Conservation (phyloP, 2,329 filamentous ascomycete species). For the Kalmusia sp. region DNA sequence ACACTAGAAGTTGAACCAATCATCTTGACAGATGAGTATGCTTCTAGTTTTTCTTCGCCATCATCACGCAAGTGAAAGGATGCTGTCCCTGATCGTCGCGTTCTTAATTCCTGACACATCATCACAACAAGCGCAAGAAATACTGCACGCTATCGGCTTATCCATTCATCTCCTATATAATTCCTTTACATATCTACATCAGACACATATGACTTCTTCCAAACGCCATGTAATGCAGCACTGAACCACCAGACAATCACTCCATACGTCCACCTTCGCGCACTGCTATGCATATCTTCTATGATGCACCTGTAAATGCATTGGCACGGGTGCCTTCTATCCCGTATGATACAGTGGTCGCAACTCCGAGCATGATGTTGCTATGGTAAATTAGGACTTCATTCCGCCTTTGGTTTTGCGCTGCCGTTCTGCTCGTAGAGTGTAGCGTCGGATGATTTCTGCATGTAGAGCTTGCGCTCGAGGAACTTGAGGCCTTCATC, state of each 20-base stretch:
- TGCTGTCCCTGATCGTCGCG: too few species aligned
- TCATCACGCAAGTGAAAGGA: too few species aligned
- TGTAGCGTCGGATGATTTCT: slow-evolving; percentile 23
- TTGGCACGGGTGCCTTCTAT: neutral
- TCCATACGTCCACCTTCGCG: neutral
- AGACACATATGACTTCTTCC: too few species aligned
- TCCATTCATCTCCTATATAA: too few species aligned
- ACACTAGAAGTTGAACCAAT: too few species aligned
- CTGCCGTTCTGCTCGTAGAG: slow-evolving; percentile 28
- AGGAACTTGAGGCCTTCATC: slow-evolving; percentile 83
- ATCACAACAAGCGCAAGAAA: too few species aligned
- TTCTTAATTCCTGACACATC: too few species aligned
- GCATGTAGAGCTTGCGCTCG: slow-evolving; percentile 60
- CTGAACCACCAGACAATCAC: too few species aligned
- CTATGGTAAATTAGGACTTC: slow-evolving; percentile 4
- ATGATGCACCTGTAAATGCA: neutral
- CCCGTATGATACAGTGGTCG: neutral
- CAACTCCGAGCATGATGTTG: neutral
- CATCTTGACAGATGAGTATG: too few species aligned
- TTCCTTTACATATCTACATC: too few species aligned
- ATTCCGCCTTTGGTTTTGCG: slow-evolving; percentile 38
- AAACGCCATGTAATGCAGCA: neutral
- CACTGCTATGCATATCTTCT: neutral
- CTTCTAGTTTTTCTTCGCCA: too few species aligned
- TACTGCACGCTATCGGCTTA: too few species aligned